Base-by-base conservation (phyloP, 805 yeast species). In the Schwanniomyces sp. region DNA sequence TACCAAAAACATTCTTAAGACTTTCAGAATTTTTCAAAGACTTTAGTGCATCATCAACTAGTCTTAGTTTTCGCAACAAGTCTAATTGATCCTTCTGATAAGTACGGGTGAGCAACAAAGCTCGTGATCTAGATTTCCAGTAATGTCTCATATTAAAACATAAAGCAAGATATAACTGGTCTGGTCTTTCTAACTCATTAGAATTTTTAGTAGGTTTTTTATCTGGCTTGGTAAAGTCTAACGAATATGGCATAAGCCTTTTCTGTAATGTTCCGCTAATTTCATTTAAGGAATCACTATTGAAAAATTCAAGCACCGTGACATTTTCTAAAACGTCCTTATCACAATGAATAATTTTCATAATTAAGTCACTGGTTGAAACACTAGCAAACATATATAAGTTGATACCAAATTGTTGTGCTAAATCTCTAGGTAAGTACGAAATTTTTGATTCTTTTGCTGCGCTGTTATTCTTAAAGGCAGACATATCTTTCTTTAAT, bases 341-440 rank as follows among this genome's bases (percentile, higher is more conserved):
- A 45, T 88, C 87, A 70, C 99, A 94, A 40, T 75, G 79, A 50
- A 94, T 70, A 7, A 94, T 80, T 61, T 85, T 86, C n/a, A 56
- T 45, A 7, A 92, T 85, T 26, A 92, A 75, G 38, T 81, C 86
- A 5, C 78, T 81, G 34, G 85, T 96, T 0, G 84, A 55, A 18
- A 81, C 53, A 37, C 72, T 71, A 5, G 89, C 76, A 66, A 82
- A 89, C 70, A 83, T 77, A 62, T 94, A 98, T 44, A 94, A 74
- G 61, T 92, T 91, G 60, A 94, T 94, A 34, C 96, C 96, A 71
- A 94, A 91, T 57, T 90, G 97, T 62, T 94, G 99, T 1, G 96
- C 88, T 40, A 91, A 69, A 57, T 92, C 97, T 50, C 95, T 76
- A 1, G 96, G 80, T 43, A 94, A 74, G 52, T 85, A 85, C 0